These are phyloP conservation scores for Cornus suecica DNA, from an alignment of 148 eudicot species.

Conservation along the genomic window DNA sequence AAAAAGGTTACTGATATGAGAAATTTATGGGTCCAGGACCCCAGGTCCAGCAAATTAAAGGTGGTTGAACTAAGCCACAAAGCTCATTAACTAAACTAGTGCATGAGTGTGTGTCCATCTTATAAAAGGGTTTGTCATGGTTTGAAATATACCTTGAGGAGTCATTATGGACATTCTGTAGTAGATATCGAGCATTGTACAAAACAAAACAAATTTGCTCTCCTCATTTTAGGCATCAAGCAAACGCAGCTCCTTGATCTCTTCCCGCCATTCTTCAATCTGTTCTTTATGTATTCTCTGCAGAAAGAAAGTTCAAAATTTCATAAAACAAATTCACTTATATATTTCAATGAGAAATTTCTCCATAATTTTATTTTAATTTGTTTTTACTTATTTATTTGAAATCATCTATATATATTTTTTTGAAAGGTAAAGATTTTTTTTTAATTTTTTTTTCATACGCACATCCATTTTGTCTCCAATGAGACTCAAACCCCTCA, in stretches of 20 bases:
- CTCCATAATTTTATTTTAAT: too few relatives aligned
- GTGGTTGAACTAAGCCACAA: background rate
- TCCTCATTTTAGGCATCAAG: conserved; percentile 80
- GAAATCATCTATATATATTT: too few relatives aligned
- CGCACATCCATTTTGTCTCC: too few relatives aligned
- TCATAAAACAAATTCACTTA: conserved; percentile 4
- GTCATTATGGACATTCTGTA: conserved; percentile 53
- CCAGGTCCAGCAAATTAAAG: too few relatives aligned
- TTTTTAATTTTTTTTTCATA: too few relatives aligned
- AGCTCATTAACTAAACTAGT: background rate
- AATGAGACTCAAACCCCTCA: too few relatives aligned
- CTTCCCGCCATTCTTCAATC: conserved; percentile 86
- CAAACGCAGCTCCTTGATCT: conserved; percentile 72
- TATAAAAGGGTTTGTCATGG: background rate
- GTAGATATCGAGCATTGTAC: conserved; percentile 66
- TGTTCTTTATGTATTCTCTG: conserved; percentile 92
- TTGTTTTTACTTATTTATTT: too few relatives aligned
- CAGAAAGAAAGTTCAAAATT: conserved; percentile 13
- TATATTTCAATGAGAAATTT: too few relatives aligned
- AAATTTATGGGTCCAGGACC: background rate
- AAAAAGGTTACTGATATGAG: background rate
- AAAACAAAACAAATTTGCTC: conserved; percentile 44
- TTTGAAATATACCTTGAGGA: conserved; percentile 29
- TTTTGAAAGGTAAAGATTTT: too few relatives aligned
- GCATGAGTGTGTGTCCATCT: background rate